Conservation (phyloP, 2,329 filamentous ascomycete genomes). For the Microdochium trichocladiopsis region DNA sequence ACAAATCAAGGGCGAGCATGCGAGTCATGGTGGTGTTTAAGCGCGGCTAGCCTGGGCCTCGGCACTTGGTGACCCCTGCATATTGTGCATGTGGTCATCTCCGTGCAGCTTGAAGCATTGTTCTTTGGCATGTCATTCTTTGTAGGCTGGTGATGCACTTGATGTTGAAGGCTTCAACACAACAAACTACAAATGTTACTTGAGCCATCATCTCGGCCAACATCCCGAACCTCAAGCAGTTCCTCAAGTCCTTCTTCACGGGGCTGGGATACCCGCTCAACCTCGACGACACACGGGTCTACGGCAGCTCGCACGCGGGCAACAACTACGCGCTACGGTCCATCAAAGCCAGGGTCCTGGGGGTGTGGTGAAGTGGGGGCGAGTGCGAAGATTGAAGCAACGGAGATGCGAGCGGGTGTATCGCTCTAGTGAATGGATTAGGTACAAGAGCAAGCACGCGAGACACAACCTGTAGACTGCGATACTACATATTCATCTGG, state of each 20-base stretch:
- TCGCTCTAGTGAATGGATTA: too few relatives aligned
- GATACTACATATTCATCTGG: too few relatives aligned
- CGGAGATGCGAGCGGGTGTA: too few relatives aligned
- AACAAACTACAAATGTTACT: not conserved
- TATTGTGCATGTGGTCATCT: not conserved
- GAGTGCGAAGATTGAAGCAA: not conserved
- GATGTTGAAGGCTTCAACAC: not conserved
- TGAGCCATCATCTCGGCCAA: not conserved
- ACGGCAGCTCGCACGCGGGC: not conserved
- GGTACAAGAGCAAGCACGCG: too few relatives aligned
- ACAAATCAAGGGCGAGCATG: not conserved
- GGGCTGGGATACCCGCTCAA: not conserved
- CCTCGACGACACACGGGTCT: not conserved
- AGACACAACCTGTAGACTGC: too few relatives aligned
- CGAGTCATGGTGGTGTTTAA: not conserved
- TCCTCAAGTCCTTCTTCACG: not conserved
- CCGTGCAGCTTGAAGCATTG: not conserved
- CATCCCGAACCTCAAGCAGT: not conserved
- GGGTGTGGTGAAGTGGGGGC: not conserved
- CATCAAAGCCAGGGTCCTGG: not conserved
- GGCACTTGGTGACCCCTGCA: not conserved
- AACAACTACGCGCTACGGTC: not conserved
- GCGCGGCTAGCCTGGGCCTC: not conserved
- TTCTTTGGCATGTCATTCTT: not conserved
- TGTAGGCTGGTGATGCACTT: not conserved